Evolutionary conservation across 1,284 basidiomycete species (phyloP).

Genomic region (Xerocomus amazonicus): DNA sequence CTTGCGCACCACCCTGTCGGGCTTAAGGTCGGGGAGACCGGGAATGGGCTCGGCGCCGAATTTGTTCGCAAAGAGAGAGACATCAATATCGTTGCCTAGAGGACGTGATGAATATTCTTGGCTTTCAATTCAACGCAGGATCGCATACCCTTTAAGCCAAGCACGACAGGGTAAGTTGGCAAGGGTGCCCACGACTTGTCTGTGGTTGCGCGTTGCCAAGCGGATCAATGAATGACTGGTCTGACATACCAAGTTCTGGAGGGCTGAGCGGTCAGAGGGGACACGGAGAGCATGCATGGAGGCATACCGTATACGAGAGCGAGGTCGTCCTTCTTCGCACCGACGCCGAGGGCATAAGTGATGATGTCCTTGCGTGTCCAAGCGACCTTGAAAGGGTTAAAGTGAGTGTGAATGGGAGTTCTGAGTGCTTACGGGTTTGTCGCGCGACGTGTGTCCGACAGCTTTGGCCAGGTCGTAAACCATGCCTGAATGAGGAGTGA

Average conservation of each 20-base stretch:
- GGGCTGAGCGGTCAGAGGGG: background rate
- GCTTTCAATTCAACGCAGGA: background rate
- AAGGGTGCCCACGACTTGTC: conserved; percentile 51
- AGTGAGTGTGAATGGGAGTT: background rate
- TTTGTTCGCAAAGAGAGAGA: conserved; percentile 60
- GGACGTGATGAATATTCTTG: background rate
- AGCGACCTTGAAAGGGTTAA: conserved; percentile 22
- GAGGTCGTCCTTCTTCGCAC: conserved; percentile 32
- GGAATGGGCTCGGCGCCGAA: conserved; percentile 45
- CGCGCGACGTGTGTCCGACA: conserved; percentile 18
- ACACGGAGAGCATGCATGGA: background rate
- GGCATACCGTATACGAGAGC: conserved; percentile 30
- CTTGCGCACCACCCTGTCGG: conserved; percentile 57
- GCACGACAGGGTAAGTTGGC: conserved; percentile 54
- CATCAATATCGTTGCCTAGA: conserved; percentile 51
- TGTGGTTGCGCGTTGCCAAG: conserved; percentile 15
- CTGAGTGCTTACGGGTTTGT: conserved; percentile 19
- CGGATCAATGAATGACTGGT: background rate
- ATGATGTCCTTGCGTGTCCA: conserved; percentile 33
- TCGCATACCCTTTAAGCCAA: conserved; percentile 51
- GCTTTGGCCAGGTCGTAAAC: conserved; percentile 30
- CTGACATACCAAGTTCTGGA: conserved; percentile 32
- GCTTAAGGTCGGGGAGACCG: conserved; percentile 63
- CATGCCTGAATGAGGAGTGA: background rate
- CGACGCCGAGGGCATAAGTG: conserved; percentile 31